Percentiles rank a stretch among this genome's conserved stretches.
phyloP scores from a whole-genome alignment of 176 grass and related monocot genomes.

The Secale cereale region DNA sequence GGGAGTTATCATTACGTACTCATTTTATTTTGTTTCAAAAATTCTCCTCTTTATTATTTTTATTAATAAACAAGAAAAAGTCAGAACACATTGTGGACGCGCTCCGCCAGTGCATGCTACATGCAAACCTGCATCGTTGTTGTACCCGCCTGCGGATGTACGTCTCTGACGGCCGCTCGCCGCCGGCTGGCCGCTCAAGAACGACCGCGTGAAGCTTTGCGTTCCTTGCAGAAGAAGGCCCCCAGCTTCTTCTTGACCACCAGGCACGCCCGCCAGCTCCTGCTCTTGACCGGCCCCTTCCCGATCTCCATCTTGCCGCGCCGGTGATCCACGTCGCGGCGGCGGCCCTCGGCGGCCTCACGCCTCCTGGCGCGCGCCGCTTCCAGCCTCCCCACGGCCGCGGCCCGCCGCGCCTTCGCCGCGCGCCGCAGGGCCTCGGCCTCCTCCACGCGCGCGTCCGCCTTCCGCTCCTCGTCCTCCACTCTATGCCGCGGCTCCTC shows the following conservation, averaged over 20 bases:
- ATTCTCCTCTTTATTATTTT: too few relatives aligned
- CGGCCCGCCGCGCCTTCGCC: conserved; percentile 31
- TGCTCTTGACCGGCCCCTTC: neutral
- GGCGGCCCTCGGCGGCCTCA: neutral
- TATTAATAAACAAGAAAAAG: too few relatives aligned
- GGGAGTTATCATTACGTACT: too few relatives aligned
- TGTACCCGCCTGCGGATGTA: neutral
- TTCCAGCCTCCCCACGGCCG: conserved; percentile 28
- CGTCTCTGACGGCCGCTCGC: too few relatives aligned
- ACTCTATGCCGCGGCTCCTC: conserved; percentile 15
- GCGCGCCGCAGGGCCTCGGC: conserved; percentile 14
- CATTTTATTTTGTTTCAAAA: too few relatives aligned
- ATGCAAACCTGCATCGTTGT: neutral
- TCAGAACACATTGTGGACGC: too few relatives aligned
- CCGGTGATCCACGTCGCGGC: neutral
- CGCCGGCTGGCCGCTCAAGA: neutral
- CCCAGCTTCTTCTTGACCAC: conserved; percentile 36
- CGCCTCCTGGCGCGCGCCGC: conserved; percentile 18
- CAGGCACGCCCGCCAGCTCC: neutral
- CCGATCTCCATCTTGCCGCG: neutral
- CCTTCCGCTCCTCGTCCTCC: conserved; percentile 26
- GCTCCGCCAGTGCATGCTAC: neutral
- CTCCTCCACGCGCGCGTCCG: conserved; percentile 21
- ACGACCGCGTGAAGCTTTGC: conserved; percentile 2
- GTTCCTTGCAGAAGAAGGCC: neutral